Base-by-base conservation (phyloP, 2,329 filamentous ascomycete genomes). In the Fusarium austroafricanum region DNA sequence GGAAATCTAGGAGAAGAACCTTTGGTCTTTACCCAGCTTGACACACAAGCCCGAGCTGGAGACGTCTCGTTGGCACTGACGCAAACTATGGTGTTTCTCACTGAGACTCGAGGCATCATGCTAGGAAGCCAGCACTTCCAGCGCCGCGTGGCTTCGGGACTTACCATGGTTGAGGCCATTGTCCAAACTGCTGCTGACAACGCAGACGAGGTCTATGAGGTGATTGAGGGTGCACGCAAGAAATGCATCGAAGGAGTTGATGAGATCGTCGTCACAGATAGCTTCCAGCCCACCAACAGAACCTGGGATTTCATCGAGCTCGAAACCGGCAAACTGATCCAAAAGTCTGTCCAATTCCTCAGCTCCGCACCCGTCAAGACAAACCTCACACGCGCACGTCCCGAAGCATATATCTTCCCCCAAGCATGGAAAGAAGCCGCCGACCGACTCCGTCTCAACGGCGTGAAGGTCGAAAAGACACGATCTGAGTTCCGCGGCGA, bases 71-170 rank as follows among this genome's bases (percentile, higher is more conserved):
- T 75, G 7, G 74, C 65, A 1, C 44, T 76, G 2, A 72, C 61
- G 1, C 74, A 76, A 10, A 58, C 73, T 0, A 61, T 76, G 35
- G 71, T 75, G 0, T 74, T 76, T 4, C 61, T 76, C 2, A 68
- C 70, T 3, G 74, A 76, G 45, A 74, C 69, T 0, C 55, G 74
- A n/a, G 74, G 74, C 1, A 75, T 77, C 2, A 73, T 70, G 52
- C 58, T 78, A 2, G 76, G 74, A 1, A 65, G 71, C n/a, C 76
- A 76, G 49, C 75, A 78, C 37, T 76, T 77, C 5, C 76, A 78
- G 50, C 71, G 73, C 0, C 76, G 76, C 23, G 75, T 77, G 5
- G 73, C 73, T 17, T 69, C 74, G 2, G 68, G 66, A 5, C 37
- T 76, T 10, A 67, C 64, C 1, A 76, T 71, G 70, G 58, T 76